These are phyloP conservation scores for Exophiala oligosperma DNA, from an alignment of 2,329 filamentous ascomycete genomes.

Conservation along the genomic window DNA sequence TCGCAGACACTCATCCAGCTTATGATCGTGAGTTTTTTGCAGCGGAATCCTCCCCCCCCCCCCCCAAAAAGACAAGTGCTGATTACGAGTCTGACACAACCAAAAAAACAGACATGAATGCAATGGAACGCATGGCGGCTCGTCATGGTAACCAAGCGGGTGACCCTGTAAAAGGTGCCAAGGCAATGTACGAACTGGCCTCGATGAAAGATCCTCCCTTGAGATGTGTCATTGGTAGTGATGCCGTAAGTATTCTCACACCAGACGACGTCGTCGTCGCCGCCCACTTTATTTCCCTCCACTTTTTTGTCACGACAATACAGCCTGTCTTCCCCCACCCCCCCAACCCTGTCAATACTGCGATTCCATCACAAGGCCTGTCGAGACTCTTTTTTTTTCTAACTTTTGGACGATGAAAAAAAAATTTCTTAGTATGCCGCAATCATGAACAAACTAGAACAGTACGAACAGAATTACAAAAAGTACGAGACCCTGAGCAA, in stretches of 20 bases:
- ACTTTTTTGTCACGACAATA: too few species aligned
- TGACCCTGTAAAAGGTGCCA: constrained; percentile 34
- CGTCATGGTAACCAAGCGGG: constrained; percentile 33
- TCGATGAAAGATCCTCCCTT: constrained; percentile 26
- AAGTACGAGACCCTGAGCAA: constrained; percentile 25
- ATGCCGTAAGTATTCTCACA: constrained; percentile 11
- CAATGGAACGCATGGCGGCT: constrained; percentile 22
- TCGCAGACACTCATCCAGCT: constrained; percentile 26
- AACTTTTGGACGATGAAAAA: too few species aligned
- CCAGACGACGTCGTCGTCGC: not conserved
- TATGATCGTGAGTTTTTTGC: constrained; percentile 24
- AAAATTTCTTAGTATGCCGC: constrained; percentile 15
- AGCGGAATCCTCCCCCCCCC: not conserved
- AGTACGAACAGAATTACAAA: constrained; percentile 28
- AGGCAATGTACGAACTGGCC: constrained; percentile 35
- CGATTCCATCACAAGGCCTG: too few species aligned
- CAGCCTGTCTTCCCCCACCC: too few species aligned
- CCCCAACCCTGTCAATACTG: too few species aligned
- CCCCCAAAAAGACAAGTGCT: not conserved
- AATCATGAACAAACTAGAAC: constrained; percentile 27
- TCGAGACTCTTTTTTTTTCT: too few species aligned
- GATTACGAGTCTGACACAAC: not conserved
- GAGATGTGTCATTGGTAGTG: constrained; percentile 25
- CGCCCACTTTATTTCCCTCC: not conserved
- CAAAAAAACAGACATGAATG: constrained; percentile 22